Evolutionary conservation across 2,329 filamentous ascomycete species (phyloP), one percentile per base, ranked within the genome.

Genomic region (Leptographium galeiforme): DNA sequence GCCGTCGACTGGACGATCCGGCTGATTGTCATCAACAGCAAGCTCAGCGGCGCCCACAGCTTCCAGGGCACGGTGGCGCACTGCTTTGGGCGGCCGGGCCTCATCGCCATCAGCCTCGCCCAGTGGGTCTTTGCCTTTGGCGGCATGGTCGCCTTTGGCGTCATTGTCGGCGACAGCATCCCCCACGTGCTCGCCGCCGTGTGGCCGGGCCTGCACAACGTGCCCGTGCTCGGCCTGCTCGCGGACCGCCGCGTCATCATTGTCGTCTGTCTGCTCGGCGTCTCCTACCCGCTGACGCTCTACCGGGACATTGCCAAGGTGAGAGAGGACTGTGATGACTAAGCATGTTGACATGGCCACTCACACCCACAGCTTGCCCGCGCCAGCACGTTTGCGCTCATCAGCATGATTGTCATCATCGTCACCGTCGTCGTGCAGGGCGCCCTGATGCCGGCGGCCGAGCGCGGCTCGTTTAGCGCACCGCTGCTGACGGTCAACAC

Each of bases 71-170:
- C 93, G 0, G 89, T 98, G 64, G 85, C 96, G 69, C 83, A 91
- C 68, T 98, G 93, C 71, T 98, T 95, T 70, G 93, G 93, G 7
- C 84, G 81, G 62, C 77, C 84, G 18, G 93, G 93, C 0, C 75
- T 98, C 53, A 81, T 98, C 59, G 91, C 93, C 55, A 96, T 98
- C 60, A 77, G 73, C 56, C 59, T 97, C 57, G 93, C 93, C 50
- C 93, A 98, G 72, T 98, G 91, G 91, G 85, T 89, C 33, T 98
- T 98, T 75, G 93, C 93, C 3, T 98, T 97, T 72, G 93, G 93
- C 54, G 93, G 93, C 59, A 98, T 98, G 93, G 82, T 98, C 53
- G 93, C 93, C 14, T 98, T 97, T 68, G 93, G 90, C 60, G 89
- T 98, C 63, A 96, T 98, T 63, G 87, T 98, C 11, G 93, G 93